Conservation (phyloP, 257 asterid genomes). For the Cynanchum wilfordii region DNA sequence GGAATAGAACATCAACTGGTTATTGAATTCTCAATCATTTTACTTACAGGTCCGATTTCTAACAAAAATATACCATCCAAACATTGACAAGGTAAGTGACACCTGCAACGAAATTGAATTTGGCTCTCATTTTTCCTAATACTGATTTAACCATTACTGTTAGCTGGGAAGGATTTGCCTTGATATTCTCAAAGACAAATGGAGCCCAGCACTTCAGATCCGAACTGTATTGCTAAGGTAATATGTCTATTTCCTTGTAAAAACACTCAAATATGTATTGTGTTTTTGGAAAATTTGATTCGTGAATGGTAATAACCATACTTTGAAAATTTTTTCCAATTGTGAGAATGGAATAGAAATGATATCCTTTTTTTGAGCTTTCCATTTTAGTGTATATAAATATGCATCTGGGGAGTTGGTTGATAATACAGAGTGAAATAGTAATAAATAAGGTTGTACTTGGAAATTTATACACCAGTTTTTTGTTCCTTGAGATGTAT, state of each 20-base stretch:
- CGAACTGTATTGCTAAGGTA: constrained; percentile 92
- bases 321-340: neutral
- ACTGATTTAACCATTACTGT: neutral
- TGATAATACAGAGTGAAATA: neutral
- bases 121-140: constrained; percentile 8
- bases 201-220: constrained; percentile 98
- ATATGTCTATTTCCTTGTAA: neutral
- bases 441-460: neutral
- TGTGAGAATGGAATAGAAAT: neutral
- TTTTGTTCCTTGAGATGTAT: neutral
- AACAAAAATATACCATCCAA: constrained; percentile 95
- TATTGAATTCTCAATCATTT: constrained; percentile 2
- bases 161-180: constrained; percentile 97
- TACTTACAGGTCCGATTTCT: constrained; percentile 83
- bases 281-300: neutral
- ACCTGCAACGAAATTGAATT: neutral
- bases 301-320: neutral
- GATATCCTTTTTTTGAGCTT: no score
- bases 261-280: neutral
- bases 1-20: neutral
- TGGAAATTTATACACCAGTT: neutral
- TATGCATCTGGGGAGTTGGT: neutral
- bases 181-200: constrained; percentile 91
- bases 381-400: neutral
- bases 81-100: constrained; percentile 67